A percentile compares a stretch with the other conserved stretches of the same genome.
These are phyloP conservation scores for Talaromyces islandicus DNA, from an alignment of 2,329 filamentous ascomycete genomes.

Conservation along the genomic window DNA sequence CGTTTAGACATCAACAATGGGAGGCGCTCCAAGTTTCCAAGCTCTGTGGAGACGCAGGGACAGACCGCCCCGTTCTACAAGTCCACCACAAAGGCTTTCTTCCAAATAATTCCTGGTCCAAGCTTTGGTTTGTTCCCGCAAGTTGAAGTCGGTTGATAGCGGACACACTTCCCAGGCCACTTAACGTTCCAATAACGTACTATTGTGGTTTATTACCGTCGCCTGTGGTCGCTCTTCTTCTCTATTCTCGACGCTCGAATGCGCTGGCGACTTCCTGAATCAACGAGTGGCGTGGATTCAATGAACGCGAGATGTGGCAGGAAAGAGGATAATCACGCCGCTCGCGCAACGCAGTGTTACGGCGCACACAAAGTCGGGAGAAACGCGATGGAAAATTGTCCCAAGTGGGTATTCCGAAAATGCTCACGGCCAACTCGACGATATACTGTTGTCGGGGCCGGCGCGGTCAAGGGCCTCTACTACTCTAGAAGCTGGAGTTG, in stretches of 20 bases:
- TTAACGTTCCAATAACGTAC: background rate
- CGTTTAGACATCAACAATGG: slow-evolving; percentile 12
- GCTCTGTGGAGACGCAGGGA: background rate
- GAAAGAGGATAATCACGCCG: background rate
- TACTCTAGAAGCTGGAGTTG: background rate
- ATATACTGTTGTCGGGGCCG: background rate
- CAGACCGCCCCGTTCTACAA: background rate
- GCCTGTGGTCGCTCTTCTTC: background rate
- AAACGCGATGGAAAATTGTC: background rate
- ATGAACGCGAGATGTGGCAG: background rate
- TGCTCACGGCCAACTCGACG: background rate
- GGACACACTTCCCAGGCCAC: background rate
- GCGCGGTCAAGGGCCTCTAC: background rate
- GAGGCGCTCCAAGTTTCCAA: background rate
- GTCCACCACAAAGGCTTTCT: background rate
- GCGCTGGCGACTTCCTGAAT: background rate
- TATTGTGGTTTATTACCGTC: background rate
- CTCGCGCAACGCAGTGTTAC: background rate
- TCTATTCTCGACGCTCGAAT: background rate
- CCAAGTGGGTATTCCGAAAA: background rate
- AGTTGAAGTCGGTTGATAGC: background rate
- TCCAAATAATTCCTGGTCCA: background rate
- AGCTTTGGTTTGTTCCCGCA: background rate
- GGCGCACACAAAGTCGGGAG: background rate
- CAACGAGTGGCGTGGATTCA: background rate